Evolutionary conservation across 2,329 filamentous ascomycete genomes (phyloP).

Genomic region (Trichoderma sp.): DNA sequence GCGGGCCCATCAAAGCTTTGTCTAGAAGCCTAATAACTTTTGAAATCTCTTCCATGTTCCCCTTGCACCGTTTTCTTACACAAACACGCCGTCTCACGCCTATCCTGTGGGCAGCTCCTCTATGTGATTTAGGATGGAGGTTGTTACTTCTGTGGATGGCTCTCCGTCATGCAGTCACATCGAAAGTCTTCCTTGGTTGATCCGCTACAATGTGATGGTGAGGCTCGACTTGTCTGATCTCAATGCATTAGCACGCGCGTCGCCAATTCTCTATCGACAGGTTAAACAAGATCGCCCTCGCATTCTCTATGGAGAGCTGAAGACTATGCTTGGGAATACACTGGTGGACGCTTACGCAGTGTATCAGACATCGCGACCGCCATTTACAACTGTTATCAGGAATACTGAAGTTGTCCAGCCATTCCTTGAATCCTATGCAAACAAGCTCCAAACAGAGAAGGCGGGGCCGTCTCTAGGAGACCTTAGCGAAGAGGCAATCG

Average conservation of each 20-base stretch:
- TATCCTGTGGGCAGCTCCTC: no score
- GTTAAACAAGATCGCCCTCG: background rate
- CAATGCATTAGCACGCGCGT: slow-evolving; percentile 3
- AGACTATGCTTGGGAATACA: background rate
- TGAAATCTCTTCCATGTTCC: background rate
- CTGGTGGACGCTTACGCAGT: background rate
- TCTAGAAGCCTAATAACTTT: background rate
- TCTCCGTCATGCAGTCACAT: background rate
- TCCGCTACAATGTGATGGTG: slow-evolving; percentile 19
- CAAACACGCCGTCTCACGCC: background rate
- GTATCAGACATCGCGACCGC: background rate
- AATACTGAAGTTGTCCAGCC: background rate
- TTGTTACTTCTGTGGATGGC: background rate
- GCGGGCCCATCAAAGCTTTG: background rate
- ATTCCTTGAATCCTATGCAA: background rate
- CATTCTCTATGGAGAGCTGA: background rate
- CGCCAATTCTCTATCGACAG: background rate
- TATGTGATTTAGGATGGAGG: background rate
- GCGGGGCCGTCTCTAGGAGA: background rate
- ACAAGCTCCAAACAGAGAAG: background rate
- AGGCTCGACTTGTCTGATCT: slow-evolving; percentile 15
- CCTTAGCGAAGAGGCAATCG: background rate
- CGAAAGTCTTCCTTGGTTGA: background rate
- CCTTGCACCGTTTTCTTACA: background rate
- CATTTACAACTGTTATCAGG: background rate